Evolutionary conservation across 179 eudicot genomes (phyloP).

Genomic region (Amaranthus tricolor): DNA sequence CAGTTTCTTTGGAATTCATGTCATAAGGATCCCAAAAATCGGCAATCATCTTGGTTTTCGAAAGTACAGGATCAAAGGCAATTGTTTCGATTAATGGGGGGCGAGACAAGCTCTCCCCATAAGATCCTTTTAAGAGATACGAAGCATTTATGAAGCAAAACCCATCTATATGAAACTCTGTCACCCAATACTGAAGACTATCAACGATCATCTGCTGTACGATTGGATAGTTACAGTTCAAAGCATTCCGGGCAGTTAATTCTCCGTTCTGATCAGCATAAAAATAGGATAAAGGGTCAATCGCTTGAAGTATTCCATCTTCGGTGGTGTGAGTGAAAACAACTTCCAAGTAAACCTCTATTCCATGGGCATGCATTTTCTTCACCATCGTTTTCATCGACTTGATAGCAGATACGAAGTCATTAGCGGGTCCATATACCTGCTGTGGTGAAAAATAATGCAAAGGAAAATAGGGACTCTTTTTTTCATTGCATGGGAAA

Average conservation of each 20-base stretch:
- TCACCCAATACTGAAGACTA: conserved; percentile 82
- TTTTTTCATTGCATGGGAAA: conserved; percentile 54
- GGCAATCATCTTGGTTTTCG: conserved; percentile 75
- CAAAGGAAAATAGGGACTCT: conserved; percentile 73
- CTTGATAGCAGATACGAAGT: conserved; percentile 43
- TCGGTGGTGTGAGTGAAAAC: conserved; percentile 75
- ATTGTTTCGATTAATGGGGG: conserved; percentile 92
- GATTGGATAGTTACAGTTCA: conserved; percentile 79
- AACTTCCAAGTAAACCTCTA: conserved; percentile 85
- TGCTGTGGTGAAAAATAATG: conserved; percentile 73
- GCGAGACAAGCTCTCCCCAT: conserved; percentile 72
- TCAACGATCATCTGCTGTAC: conserved; percentile 78
- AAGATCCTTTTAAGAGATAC: conserved; percentile 57
- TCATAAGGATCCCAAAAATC: conserved; percentile 74
- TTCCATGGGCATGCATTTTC: conserved; percentile 70
- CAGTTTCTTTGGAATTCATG: conserved; percentile 32
- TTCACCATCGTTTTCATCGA: conserved; percentile 92
- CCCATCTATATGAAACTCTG: conserved; percentile 82
- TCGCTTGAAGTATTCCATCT: conserved; percentile 38
- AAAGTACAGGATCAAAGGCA: conserved; percentile 79
- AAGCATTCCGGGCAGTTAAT: conserved; percentile 34
- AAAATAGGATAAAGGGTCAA: conserved; percentile 59
- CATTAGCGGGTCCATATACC: conserved; percentile 51
- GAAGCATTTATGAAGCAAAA: conserved; percentile 81
- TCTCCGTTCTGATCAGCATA: conserved; percentile 30